phyloP scores from a whole-genome alignment of 352 stramenopile species.

The Pythium brassicae region DNA sequence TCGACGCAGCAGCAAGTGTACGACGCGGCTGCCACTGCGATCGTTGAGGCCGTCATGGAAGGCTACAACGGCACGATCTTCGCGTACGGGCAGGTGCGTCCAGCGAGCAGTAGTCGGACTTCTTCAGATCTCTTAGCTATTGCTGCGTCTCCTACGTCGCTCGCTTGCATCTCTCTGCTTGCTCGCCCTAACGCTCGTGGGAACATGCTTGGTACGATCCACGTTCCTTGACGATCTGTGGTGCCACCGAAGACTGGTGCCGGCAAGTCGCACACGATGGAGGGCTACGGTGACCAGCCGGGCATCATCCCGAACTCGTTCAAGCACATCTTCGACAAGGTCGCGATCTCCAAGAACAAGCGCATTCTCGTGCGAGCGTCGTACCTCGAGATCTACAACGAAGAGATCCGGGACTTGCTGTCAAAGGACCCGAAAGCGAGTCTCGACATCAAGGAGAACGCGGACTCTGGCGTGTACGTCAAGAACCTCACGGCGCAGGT shows the following conservation, averaged over 20 bases:
- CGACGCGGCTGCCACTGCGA: conserved; percentile 81
- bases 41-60: conserved; percentile 89
- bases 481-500: conserved; percentile 83
- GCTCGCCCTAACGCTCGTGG: no score
- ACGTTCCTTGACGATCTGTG: background rate
- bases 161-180: no score
- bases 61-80: conserved; percentile 88
- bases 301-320: conserved; percentile 90
- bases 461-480: conserved; percentile 91
- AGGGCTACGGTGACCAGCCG: conserved; percentile 71
- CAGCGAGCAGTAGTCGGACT: background rate
- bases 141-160: no score
- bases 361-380: conserved; percentile 95
- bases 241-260: conserved; percentile 53
- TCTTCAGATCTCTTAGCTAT: no score
- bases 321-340: conserved; percentile 89
- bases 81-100: conserved; percentile 86
- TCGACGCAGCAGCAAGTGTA: conserved; percentile 95
- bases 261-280: conserved; percentile 89
- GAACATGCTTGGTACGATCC: background rate
- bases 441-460: conserved; percentile 91
- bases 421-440: conserved; percentile 70
- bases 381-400: conserved; percentile 98
- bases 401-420: conserved; percentile 96
- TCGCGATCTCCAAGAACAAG: conserved; percentile 87